Percentiles rank a stretch among this genome's conserved stretches.
phyloP scores from a whole-genome alignment of 2,329 filamentous ascomycete species.

The Diaporthe humulicola region DNA sequence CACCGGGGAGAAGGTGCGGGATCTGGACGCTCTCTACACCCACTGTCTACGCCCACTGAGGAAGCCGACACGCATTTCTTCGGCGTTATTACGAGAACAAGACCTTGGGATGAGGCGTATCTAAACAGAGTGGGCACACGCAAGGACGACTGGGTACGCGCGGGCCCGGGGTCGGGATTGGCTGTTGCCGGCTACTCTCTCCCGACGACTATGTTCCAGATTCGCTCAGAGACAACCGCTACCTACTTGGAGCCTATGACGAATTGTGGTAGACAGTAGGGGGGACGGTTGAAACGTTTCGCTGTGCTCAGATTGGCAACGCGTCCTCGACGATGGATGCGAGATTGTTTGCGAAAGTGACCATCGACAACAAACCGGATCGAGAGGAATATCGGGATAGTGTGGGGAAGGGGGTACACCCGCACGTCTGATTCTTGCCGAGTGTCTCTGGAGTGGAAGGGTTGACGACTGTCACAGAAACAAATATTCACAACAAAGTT shows the following conservation, averaged over 20 bases:
- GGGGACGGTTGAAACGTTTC: not conserved
- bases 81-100: not conserved
- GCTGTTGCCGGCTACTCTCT: not conserved
- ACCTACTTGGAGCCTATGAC: no score
- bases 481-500: not conserved
- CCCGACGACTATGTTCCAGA: not conserved
- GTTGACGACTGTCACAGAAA: not conserved
- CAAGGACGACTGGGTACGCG: no score
- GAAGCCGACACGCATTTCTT: not conserved
- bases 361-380: not conserved
- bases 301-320: not conserved
- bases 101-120: not conserved
- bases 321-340: not conserved
- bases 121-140: not conserved
- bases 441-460: no score
- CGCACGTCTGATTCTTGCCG: not conserved
- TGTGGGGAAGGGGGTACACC: not conserved
- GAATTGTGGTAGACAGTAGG: no score
- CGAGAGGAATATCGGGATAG: no score
- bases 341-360: not conserved
- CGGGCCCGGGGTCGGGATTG: not conserved
- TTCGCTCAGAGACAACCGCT: not conserved
- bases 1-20: not conserved
- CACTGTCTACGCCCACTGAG: not conserved
- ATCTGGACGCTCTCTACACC: not conserved